Evolutionary conservation across 306 rosid genomes (phyloP).

Genomic region (Betula pendula): DNA sequence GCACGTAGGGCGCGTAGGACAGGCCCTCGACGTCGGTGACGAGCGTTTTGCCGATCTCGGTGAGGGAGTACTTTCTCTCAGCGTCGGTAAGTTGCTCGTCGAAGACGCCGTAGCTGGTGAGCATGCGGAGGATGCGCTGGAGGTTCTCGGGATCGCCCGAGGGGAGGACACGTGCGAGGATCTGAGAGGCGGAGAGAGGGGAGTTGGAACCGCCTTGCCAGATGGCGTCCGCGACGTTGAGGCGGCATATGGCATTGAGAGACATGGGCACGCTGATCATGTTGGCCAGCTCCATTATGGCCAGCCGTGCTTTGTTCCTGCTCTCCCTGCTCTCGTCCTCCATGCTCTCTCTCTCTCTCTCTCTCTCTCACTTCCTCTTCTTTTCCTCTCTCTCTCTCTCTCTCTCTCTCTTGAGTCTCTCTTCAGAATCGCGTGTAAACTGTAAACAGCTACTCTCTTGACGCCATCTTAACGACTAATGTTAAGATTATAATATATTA

Average conservation of each 20-base stretch:
- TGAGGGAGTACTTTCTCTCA: conserved; percentile 66
- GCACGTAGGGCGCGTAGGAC: conserved; percentile 69
- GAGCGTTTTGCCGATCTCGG: conserved; percentile 72
- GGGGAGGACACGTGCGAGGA: conserved; percentile 52
- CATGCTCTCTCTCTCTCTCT: not conserved
- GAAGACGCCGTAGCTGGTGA: conserved; percentile 75
- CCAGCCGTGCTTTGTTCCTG: conserved; percentile 55
- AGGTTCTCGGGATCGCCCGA: conserved; percentile 77
- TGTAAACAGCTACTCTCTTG: no score
- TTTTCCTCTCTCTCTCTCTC: not conserved
- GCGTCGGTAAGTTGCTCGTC: conserved; percentile 43
- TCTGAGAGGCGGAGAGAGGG: conserved; percentile 68
- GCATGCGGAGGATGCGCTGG: conserved; percentile 80
- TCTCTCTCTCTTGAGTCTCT: not conserved
- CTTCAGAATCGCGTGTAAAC: no score
- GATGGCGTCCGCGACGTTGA: conserved; percentile 80
- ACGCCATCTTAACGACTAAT: no score
- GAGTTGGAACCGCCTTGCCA: conserved; percentile 74
- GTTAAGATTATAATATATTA: no score
- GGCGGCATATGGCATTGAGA: conserved; percentile 83
- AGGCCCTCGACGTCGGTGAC: conserved; percentile 62
- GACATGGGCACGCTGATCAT: conserved; percentile 98
- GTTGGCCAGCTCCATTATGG: conserved; percentile 76
- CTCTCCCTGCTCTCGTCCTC: conserved; percentile 34
- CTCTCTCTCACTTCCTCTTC: no score